Evolutionary conservation across 208 protist genomes (phyloP).

Genomic region (Leishmania gerbilli): DNA sequence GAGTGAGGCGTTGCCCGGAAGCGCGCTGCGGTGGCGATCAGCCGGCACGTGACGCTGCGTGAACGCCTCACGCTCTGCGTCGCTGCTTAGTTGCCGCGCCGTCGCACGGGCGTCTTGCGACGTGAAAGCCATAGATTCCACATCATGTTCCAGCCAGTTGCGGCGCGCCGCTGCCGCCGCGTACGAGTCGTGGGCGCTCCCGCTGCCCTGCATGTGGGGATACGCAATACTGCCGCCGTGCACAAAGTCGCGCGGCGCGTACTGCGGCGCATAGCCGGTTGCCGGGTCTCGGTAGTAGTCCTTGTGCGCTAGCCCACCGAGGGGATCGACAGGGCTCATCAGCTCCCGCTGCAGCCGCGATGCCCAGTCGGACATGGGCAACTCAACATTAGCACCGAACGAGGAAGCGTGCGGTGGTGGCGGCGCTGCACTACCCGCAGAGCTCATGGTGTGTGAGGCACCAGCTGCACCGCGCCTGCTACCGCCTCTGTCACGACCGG

Average conservation of each 20-base stretch:
- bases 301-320: conserved; percentile 80
- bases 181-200: conserved; percentile 28
- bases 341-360: conserved; percentile 77
- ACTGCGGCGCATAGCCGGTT: conserved; percentile 75
- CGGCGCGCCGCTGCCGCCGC: conserved; percentile 49
- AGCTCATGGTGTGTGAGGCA: neutral
- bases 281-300: conserved; percentile 89
- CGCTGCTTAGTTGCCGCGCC: conserved; percentile 34
- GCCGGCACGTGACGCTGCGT: conserved; percentile 29
- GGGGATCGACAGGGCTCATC: conserved; percentile 63
- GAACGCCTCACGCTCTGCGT: conserved; percentile 45
- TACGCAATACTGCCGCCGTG: conserved; percentile 67
- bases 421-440: neutral
- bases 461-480: neutral
- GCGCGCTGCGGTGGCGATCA: conserved; percentile 33
- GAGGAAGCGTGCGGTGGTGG: conserved; percentile 1
- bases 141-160: conserved; percentile 64
- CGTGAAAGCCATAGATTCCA: conserved; percentile 23
- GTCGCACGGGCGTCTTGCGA: conserved; percentile 40
- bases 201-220: conserved; percentile 41
- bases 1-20: conserved; percentile 36
- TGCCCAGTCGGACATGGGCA: conserved; percentile 52
- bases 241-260: conserved; percentile 87
- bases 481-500: neutral
- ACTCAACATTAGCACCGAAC: neutral